phyloP scores from a whole-genome alignment of 2,329 filamentous ascomycete genomes.

The Didymellaceae sp. region DNA sequence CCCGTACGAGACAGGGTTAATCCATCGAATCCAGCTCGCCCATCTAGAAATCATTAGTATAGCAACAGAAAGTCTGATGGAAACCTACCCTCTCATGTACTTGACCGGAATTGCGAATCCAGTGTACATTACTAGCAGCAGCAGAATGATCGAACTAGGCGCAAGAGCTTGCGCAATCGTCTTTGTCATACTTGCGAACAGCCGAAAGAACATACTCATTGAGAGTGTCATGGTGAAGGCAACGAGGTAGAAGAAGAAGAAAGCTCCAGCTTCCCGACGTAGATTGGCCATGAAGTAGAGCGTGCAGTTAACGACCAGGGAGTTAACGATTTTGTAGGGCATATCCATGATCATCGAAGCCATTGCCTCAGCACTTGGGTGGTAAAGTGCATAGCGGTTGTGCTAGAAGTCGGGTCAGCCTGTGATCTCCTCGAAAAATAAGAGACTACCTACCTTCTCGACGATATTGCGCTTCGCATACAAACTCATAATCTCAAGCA shows the following conservation, averaged over 20 bases:
- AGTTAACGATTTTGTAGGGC: conserved; percentile 73
- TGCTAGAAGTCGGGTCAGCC: conserved; percentile 60
- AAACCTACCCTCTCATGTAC: conserved; percentile 53
- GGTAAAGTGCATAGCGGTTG: conserved; percentile 82
- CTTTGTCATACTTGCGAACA: conserved; percentile 74
- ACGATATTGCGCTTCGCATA: conserved; percentile 88
- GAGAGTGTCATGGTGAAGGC: conserved; percentile 62
- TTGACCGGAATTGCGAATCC: conserved; percentile 71
- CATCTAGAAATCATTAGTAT: conserved; percentile 23
- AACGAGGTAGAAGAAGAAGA: conserved; percentile 81
- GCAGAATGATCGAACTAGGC: conserved; percentile 61
- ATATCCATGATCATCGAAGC: conserved; percentile 82
- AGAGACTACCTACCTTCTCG: conserved; percentile 63
- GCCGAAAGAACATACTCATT: conserved; percentile 85
- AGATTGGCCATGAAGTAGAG: conserved; percentile 87
- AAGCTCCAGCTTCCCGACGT: conserved; percentile 71
- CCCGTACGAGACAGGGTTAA: conserved; percentile 76
- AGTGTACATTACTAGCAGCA: conserved; percentile 68
- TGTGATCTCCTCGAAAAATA: neutral
- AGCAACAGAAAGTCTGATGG: neutral
- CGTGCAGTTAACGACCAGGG: conserved; percentile 74
- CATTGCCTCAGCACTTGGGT: conserved; percentile 81
- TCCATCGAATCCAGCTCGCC: conserved; percentile 64
- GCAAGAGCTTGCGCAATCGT: conserved; percentile 64
- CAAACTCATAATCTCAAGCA: conserved; percentile 66